Conservation (phyloP, 495 filamentous ascomycete genomes). For the Hyphodiscus hymeniophilus region DNA sequence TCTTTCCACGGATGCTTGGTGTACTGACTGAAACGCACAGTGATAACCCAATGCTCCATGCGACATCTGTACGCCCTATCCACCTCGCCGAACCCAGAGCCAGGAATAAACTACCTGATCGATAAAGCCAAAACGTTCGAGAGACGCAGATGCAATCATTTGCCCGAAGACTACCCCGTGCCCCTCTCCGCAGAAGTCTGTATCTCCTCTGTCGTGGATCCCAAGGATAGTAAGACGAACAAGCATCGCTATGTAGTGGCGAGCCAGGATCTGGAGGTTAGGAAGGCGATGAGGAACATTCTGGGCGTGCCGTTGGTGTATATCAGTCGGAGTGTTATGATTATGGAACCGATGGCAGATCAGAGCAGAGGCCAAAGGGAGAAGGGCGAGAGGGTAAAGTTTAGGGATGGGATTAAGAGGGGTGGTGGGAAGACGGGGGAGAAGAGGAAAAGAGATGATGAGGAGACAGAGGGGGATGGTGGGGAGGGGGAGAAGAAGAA, state of each 20-base stretch:
- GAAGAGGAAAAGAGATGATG: conserved; percentile 47
- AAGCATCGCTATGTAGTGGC: conserved; percentile 89
- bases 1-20: too few relatives aligned
- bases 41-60: conserved; percentile 60
- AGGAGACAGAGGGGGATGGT: conserved; percentile 28
- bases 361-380: conserved; percentile 53
- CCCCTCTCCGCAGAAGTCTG: conserved; percentile 74
- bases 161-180: conserved; percentile 58
- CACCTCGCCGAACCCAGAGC: too few relatives aligned
- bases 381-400: conserved; percentile 65
- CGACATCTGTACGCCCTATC: conserved; percentile 59
- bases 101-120: conserved; percentile 51
- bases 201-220: conserved; percentile 67
- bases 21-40: conserved; percentile 24
- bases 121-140: conserved; percentile 66
- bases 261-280: conserved; percentile 54
- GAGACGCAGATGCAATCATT: conserved; percentile 82
- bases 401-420: conserved; percentile 59
- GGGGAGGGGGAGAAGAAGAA: conserved; percentile 43
- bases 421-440: conserved; percentile 29
- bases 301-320: conserved; percentile 72
- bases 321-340: conserved; percentile 79
- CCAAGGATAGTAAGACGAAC: conserved; percentile 61
- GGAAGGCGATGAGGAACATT: conserved; percentile 46
- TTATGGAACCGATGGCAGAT: conserved; percentile 78